Evolutionary conservation across 2,329 filamentous ascomycete species (phyloP).

Genomic region (Hymenoscyphus albidus): DNA sequence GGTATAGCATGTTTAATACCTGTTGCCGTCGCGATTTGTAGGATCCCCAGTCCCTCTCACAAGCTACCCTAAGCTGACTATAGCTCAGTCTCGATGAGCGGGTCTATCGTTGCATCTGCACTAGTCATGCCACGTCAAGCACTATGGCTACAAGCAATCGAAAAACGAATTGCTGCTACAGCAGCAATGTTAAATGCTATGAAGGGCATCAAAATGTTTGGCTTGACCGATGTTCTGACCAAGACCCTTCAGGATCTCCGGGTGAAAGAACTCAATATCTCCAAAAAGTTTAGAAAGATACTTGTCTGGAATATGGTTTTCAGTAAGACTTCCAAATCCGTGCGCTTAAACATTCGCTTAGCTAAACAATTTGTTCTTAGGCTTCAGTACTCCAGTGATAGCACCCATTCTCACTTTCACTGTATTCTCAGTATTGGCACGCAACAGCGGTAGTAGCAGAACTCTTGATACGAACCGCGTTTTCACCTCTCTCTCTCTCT

Average conservation of each 20-base stretch:
- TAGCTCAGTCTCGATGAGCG: slow-evolving; percentile 32
- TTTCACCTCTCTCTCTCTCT: slow-evolving; percentile 41
- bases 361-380: neutral
- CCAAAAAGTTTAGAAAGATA: slow-evolving; percentile 7
- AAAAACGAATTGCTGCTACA: slow-evolving; percentile 29
- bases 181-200: slow-evolving; percentile 26
- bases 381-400: slow-evolving; percentile 6
- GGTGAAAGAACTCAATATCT: slow-evolving; percentile 16
- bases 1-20: slow-evolving; percentile 19
- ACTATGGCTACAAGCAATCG: slow-evolving; percentile 28
- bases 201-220: slow-evolving; percentile 31
- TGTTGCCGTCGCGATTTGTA: slow-evolving; percentile 20
- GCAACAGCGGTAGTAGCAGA: slow-evolving; percentile 25
- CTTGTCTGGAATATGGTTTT: slow-evolving; percentile 3
- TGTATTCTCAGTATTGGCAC: slow-evolving; percentile 23
- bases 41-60: neutral
- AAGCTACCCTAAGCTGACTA: slow-evolving; percentile 21
- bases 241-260: slow-evolving; percentile 35
- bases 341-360: neutral
- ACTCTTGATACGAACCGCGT: slow-evolving; percentile 25
- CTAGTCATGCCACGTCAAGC: slow-evolving; percentile 9
- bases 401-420: slow-evolving; percentile 26
- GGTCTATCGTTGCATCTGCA: slow-evolving; percentile 14
- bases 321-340: neutral
- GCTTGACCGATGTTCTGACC: slow-evolving; percentile 33